Evolutionary conservation across 352 stramenopile genomes (phyloP), one percentile per base, ranked within the genome.

Genomic region (Phytophthora megakarya): DNA sequence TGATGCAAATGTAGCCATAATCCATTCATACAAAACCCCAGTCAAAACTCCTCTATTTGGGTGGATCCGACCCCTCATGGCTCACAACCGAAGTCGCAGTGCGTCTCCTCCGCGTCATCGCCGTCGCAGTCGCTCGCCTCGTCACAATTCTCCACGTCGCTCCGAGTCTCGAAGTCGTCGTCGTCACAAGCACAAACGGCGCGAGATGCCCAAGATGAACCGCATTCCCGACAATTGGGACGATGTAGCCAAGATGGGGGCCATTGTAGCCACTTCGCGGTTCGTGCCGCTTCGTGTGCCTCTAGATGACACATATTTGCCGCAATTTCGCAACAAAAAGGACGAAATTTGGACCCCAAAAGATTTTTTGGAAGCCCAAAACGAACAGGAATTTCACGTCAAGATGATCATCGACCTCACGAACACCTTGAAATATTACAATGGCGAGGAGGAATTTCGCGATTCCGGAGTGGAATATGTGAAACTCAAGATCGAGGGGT

Each of bases 351-450:
- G 86, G 86, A 85, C 67, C 2, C 84, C 84, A 3, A 56, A 66
- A 28, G 43, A 73, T 13, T 88, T 95, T 66, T 59, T 91, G 15
- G 56, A 81, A 13, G 43, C 67, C 16, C 84, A 91, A 47, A 46
- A 61, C 8, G 51, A 46, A 11, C 65, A 67, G 8, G 56, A 73
- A 0, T 51, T 81, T 2, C 62, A 88, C 49, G 72, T 93, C 18
- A 78, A 86, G 18, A 74, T 93, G 53, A 61, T 95, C 32, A 83
- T 95, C 23, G 86, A 95, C 47, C 72, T 95, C 32, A 95, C 86
- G 15, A 95, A 95, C 53, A 95, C 86, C 16, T 82, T 76, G 61
- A 92, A 92, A 59, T 95, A 95, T 63, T 95, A 95, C 71, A 65
- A 90, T 46, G 86, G 86, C 11, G 64, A 60, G 2, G 35, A 53